phyloP scores from a whole-genome alignment of 2,329 filamentous ascomycete genomes.

The Drechslera avenae region DNA sequence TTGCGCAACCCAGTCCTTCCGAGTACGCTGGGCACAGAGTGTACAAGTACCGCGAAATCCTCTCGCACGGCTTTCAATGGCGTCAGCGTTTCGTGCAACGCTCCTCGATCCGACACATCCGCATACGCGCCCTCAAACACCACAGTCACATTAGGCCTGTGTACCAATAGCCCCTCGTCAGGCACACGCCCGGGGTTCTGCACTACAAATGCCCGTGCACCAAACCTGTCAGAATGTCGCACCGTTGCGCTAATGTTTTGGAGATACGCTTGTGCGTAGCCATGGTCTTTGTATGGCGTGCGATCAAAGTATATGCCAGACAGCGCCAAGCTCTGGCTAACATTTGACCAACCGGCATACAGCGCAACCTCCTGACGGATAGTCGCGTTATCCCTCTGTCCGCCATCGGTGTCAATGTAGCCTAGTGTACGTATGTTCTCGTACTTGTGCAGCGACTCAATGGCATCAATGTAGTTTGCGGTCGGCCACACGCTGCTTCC shows the following conservation, averaged over 20 bases:
- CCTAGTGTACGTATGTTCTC: slow-evolving; percentile 57
- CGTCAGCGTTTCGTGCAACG: slow-evolving; percentile 12
- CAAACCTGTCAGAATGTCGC: slow-evolving; percentile 20
- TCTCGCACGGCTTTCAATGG: slow-evolving; percentile 14
- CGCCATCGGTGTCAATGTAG: slow-evolving; percentile 52
- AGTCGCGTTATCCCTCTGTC: slow-evolving; percentile 46
- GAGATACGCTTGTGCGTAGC: slow-evolving; percentile 22
- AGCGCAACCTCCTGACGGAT: slow-evolving; percentile 50
- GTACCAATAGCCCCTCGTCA: slow-evolving; percentile 13
- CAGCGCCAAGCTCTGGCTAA: slow-evolving; percentile 41
- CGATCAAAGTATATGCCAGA: slow-evolving; percentile 60
- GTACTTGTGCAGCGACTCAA: slow-evolving; percentile 48
- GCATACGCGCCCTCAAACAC: slow-evolving; percentile 31
- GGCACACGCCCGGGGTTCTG: slow-evolving; percentile 14
- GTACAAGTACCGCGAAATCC: slow-evolving; percentile 25
- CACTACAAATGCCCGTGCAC: slow-evolving; percentile 22
- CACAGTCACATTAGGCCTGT: slow-evolving; percentile 27
- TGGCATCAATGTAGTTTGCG: slow-evolving; percentile 50
- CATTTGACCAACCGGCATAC: slow-evolving; percentile 54
- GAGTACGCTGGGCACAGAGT: slow-evolving; percentile 22
- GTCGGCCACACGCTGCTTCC: slow-evolving; percentile 51
- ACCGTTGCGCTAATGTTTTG: slow-evolving; percentile 30
- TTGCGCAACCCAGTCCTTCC: slow-evolving; percentile 23
- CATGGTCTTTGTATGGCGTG: slow-evolving; percentile 42
- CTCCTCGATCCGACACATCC: slow-evolving; percentile 14